Base-by-base conservation (phyloP, 2,329 filamentous ascomycete species). In the Leptodontidium sp. region DNA sequence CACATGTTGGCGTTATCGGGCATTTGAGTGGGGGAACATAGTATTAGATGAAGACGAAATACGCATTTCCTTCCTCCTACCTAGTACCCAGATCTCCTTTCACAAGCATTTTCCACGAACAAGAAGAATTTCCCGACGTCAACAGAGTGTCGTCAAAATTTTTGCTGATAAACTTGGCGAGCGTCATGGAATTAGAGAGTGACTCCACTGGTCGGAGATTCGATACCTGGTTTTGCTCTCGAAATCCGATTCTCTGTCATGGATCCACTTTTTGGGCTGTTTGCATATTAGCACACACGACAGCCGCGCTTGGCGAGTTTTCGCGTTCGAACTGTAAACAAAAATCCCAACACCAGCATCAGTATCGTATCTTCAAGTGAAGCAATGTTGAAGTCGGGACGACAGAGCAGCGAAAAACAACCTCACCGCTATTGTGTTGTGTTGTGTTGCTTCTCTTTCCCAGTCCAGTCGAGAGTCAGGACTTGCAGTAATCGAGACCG, bases 141-240 rank as follows among this genome's bases (percentile, higher is more conserved):
- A n/a, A 17, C 14, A 47, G 5, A 47, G 2, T 21, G 45, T 40
- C 11, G 9, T 40, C 15, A 8, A 14, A 17, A 21, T 4, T 47
- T 47, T n/a, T n/a, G 45, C 45, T 14, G 14, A 52, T 4, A 6
- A 52, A 47, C 6, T 24, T 17, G 21, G n/a, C 21, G 49, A 52
- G 2, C 49, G 9, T 53, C 26, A 38, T 57, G 3, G 32, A 11
- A 29, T 38, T 17, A 40, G 38, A 40, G 38, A 40, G 38, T 38
- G 6, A 4, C 17, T 58, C 55, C 55, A 58, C 55, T 7, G 55
- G 32, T 15, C 55, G 55, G 55, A 58, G n/a, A 58, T 58, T 43
- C 55, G n/a, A 40, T 21, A 40, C 55, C 35, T 40, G n/a, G n/a
- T 15, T 21, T 47, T n/a, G 14, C 6, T 17, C n/a, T 17, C n/a